Evolutionary conservation across 2,329 filamentous ascomycete species (phyloP), one percentile per base, ranked within the genome.

Genomic region (Huntiella savannae): DNA sequence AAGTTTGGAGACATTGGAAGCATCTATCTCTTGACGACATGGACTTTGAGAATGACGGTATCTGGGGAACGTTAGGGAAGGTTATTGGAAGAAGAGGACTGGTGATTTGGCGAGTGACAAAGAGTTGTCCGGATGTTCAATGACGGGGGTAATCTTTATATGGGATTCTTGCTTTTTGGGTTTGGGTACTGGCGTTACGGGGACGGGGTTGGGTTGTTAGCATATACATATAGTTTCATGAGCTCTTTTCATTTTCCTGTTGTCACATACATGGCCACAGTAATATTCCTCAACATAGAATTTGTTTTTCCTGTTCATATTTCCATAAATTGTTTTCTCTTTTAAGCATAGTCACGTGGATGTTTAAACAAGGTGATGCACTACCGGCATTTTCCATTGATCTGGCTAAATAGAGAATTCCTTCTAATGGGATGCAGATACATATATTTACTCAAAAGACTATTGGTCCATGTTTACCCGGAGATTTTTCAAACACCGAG

Each of bases 1-100:
- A 83, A 57, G 71, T 83, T 3, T 87, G 80, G 79, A 69, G 70
- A 49, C 69, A 82, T 54, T 63, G 61, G 40, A 66, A 68, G 47
- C 82, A 88, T 59, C 60, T 88, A 33, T 86, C 85, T 55, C 63
- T 88, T 37, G 82, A 88, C 59, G 82, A 88, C 60, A 64, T 88
- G 57, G 81, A 87, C 56, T 85, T 83, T 64, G 79, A 66, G 2
- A 77, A 82, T 50, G 82, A 87, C 54, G 82, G 82, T 4, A 66
- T 87, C 43, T 79, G 75, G 77, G 66, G 71, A 50, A 87, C 82
- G 5, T 59, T 88, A 40, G 63, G 67, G 33, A 65, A 81, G 53
- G 79, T 86, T 3, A 62, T 84, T 53, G 76, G 76, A 34, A 65
- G 74, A 52, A 64, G 76, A 43, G 76, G 76, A 4, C 59, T 80